Evolutionary conservation across 495 filamentous ascomycete species (phyloP).

Genomic region (Pyrenula massariospora): DNA sequence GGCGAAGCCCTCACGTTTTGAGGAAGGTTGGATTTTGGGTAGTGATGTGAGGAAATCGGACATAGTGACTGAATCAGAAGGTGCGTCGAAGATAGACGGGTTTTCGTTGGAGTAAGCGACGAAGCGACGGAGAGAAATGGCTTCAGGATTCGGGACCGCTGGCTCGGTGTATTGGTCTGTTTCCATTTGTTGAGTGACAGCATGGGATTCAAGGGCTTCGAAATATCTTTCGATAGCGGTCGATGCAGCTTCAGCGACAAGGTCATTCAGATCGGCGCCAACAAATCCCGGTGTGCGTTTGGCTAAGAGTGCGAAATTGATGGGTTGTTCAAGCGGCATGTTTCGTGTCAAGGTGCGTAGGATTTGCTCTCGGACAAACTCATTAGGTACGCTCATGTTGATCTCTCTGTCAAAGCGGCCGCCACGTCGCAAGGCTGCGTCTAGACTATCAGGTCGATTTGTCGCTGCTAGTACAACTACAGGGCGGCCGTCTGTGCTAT

Average conservation of each 20-base stretch:
- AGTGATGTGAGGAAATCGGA: slow-evolving; percentile 67
- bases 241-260: slow-evolving; percentile 64
- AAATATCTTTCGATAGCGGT: slow-evolving; percentile 51
- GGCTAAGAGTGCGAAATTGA: slow-evolving; percentile 70
- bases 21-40: slow-evolving; percentile 79
- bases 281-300: slow-evolving; percentile 91
- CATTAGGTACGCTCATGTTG: slow-evolving; percentile 88
- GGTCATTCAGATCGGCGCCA: slow-evolving; percentile 79
- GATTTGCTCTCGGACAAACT: slow-evolving; percentile 72
- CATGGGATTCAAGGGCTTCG: slow-evolving; percentile 36
- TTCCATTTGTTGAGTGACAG: slow-evolving; percentile 41
- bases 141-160: neutral
- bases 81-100: slow-evolving; percentile 24
- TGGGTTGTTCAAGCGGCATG: slow-evolving; percentile 52
- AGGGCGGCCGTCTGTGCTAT: slow-evolving; percentile 73
- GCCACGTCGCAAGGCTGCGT: slow-evolving; percentile 74
- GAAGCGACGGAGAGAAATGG: slow-evolving; percentile 31
- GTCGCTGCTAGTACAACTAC: slow-evolving; percentile 91
- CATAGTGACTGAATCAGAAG: slow-evolving; percentile 34
- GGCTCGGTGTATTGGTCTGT: slow-evolving; percentile 25
- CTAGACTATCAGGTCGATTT: slow-evolving; percentile 82
- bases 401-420: slow-evolving; percentile 90
- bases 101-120: slow-evolving; percentile 39
- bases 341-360: slow-evolving; percentile 65
- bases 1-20: slow-evolving; percentile 91